phyloP scores from a whole-genome alignment of 2,329 filamentous ascomycete species.

The Sordariomycetes sp. region DNA sequence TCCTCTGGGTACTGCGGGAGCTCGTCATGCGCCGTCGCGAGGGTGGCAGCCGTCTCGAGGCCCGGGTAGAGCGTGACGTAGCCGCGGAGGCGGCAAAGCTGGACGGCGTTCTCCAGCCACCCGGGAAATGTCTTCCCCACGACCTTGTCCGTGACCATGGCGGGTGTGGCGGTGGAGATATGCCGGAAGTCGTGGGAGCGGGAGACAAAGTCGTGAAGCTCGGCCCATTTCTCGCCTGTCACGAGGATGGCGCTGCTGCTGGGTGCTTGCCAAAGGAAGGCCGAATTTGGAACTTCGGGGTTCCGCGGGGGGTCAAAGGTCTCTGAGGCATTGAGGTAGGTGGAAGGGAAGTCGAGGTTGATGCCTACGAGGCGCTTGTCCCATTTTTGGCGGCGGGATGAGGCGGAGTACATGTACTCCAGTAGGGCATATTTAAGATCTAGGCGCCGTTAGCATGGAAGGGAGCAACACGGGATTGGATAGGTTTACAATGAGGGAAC shows the following conservation, averaged over 20 bases:
- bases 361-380: constrained; percentile 56
- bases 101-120: constrained; percentile 67
- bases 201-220: constrained; percentile 70
- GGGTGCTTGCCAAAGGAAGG: constrained; percentile 78
- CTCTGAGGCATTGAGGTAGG: constrained; percentile 45
- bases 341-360: constrained; percentile 61
- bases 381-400: constrained; percentile 27
- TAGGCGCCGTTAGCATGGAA: constrained; percentile 14
- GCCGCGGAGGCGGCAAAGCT: constrained; percentile 61
- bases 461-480: background rate
- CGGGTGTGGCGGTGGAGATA: constrained; percentile 17
- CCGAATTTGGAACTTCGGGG: constrained; percentile 25
- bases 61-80: constrained; percentile 74
- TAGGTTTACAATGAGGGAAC: constrained; percentile 60
- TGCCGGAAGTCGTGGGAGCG: constrained; percentile 24
- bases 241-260: constrained; percentile 72
- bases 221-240: constrained; percentile 75
- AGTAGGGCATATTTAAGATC: constrained; percentile 67
- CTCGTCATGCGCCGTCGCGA: constrained; percentile 70
- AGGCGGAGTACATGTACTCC: constrained; percentile 59
- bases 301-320: constrained; percentile 32
- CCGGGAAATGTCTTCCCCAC: constrained; percentile 58
- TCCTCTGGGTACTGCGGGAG: constrained; percentile 62
- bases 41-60: constrained; percentile 31
- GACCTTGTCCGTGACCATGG: constrained; percentile 28